These are phyloP conservation scores for Linum tenue DNA, from an alignment of 345 rosid species.

Conservation along the genomic window DNA sequence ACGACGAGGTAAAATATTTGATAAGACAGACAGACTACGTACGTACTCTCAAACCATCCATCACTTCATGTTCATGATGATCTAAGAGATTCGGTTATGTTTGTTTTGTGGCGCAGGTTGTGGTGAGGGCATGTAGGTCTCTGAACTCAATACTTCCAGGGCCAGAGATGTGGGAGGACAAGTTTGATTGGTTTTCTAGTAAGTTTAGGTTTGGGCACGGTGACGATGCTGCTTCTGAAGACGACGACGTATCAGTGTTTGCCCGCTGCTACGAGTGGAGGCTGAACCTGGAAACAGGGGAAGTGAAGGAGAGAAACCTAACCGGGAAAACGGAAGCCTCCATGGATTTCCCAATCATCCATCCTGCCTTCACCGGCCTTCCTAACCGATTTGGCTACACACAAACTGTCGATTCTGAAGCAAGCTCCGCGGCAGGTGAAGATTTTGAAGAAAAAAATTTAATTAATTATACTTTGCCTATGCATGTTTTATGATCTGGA, in stretches of 20 bases:
- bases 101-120: no score
- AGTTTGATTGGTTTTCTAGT: conserved; percentile 35
- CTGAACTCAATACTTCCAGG: conserved; percentile 32
- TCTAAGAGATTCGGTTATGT: no score
- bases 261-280: conserved; percentile 35
- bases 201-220: no score
- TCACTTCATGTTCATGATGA: no score
- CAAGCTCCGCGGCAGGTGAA: not conserved
- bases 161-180: conserved; percentile 22
- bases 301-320: conserved; percentile 27
- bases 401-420: not conserved
- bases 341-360: conserved; percentile 14
- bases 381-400: not conserved
- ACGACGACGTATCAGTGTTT: no score
- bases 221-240: no score
- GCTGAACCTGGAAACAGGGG: conserved; percentile 25
- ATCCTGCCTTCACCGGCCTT: not conserved
- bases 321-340: conserved; percentile 19
- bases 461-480: no score
- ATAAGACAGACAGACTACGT: no score
- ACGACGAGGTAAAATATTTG: not conserved
- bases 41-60: no score
- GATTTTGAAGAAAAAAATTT: no score
- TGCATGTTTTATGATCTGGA: no score
- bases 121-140: conserved; percentile 36